These are phyloP conservation scores for Pezizomycotina sp. DNA, from an alignment of 2,329 filamentous ascomycete genomes.

Conservation along the genomic window DNA sequence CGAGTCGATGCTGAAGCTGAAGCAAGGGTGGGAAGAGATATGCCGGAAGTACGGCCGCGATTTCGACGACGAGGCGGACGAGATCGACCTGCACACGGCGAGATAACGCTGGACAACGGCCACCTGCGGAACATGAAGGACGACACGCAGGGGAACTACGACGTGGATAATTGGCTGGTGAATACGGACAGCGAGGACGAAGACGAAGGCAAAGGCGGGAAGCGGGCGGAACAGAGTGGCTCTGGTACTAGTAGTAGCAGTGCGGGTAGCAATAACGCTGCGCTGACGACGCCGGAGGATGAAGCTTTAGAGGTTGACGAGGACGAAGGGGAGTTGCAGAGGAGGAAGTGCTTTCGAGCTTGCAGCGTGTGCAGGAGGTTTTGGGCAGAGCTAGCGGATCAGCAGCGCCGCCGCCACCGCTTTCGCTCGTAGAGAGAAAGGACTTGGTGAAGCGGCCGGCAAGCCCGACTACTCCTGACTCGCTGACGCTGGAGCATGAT, in stretches of 20 bases:
- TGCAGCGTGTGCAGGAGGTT: too few relatives aligned
- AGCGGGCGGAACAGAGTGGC: slow-evolving; percentile 9
- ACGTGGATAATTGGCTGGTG: slow-evolving; percentile 19
- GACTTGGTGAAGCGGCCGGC: too few relatives aligned
- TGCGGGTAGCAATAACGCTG: too few relatives aligned
- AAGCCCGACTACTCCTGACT: too few relatives aligned
- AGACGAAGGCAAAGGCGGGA: slow-evolving; percentile 18
- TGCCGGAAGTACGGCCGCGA: slow-evolving; percentile 77
- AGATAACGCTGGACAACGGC: slow-evolving; percentile 80
- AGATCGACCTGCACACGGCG: slow-evolving; percentile 72
- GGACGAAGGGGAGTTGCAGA: slow-evolving; percentile 13
- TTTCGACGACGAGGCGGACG: slow-evolving; percentile 69
- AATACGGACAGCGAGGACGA: slow-evolving; percentile 10
- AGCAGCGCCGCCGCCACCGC: too few relatives aligned
- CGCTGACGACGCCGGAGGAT: too few relatives aligned
- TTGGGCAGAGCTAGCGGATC: slow-evolving; percentile 16
- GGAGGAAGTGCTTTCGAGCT: slow-evolving; percentile 20
- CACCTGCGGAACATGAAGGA: slow-evolving; percentile 52
- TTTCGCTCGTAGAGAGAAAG: too few relatives aligned
- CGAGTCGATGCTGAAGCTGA: slow-evolving; percentile 53
- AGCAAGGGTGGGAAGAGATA: slow-evolving; percentile 71
- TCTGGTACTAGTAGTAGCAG: too few relatives aligned
- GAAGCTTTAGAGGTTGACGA: slow-evolving; percentile 16
- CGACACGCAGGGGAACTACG: slow-evolving; percentile 37
- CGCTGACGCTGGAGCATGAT: too few relatives aligned